Base-by-base conservation (phyloP, 2,329 filamentous ascomycete genomes). In the Thielaviopsis musarum region DNA sequence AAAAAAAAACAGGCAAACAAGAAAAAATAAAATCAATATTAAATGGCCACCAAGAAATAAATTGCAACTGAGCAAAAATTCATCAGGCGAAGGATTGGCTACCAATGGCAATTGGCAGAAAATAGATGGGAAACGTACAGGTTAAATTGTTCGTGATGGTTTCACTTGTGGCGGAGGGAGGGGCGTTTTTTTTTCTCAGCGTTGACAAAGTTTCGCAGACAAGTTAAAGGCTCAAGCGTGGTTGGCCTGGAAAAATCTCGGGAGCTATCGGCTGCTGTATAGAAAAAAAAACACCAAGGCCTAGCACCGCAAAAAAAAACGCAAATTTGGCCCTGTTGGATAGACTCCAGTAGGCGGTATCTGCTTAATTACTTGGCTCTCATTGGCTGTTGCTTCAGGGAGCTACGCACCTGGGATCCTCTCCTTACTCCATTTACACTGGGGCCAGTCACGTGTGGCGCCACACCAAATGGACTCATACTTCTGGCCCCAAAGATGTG, bases 241-340 rank as follows among this genome's bases (percentile, higher is more conserved):
- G 59, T 61, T 61, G 56, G 59, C 56, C 41, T 61, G 59, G 59
- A 57, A 61, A 61, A 61, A 61, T 61, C 59, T 61, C 59, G 59
- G 59, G 52, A 61, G 59, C 59, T 61, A 52, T 61, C 59, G 59
- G 59, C 59, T 57, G 55, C 45, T 10, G 55, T 41, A 19, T 57
- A 26, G 41, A 53, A 30, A 52, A 28, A 30, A 19, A 53, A 58
- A 54, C 19, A 58, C 30, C 26, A 19, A 9, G 34, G 22, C 22
- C n/a, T 24, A 10, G 21, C 22, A 30, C 15, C 19, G 19, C 13
- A 45, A 55, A 57, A 49, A 56, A 57, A 49, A 51, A 48, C 26
- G 54, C 34, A 24, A 48, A 48, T 34, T 22, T n/a, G n/a, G 41
- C 55, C 55, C 58, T 60, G 26, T 9, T 13, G 21, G 30, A 52